Conservation (phyloP, 805 yeast genomes). For the Candida ipomoeae region DNA sequence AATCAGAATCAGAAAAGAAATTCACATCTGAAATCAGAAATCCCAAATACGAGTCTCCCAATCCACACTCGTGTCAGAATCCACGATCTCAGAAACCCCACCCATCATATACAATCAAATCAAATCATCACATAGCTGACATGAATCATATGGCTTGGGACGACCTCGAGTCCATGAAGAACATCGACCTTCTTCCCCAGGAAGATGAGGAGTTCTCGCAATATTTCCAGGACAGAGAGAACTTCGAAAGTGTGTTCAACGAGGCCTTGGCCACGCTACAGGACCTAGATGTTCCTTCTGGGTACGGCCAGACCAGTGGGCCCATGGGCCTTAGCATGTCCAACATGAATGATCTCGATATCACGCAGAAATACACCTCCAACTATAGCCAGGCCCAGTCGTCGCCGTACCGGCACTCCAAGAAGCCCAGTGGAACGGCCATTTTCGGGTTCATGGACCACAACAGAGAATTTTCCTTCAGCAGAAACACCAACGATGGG, state of each 20-base stretch:
- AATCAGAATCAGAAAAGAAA: too few species aligned
- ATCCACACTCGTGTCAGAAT: too few species aligned
- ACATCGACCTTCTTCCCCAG: conserved; percentile 13
- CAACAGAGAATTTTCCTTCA: conserved; percentile 56
- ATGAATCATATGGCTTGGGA: conserved; percentile 29
- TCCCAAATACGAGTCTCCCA: too few species aligned
- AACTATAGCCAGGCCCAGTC: conserved; percentile 14
- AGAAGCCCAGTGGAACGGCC: conserved; percentile 74
- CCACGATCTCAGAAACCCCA: too few species aligned
- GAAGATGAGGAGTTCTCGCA: conserved; percentile 49
- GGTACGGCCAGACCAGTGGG: conserved; percentile 22
- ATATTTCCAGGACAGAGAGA: conserved; percentile 41
- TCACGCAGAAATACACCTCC: conserved; percentile 5
- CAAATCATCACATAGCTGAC: neutral
- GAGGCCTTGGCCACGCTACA: conserved; percentile 53
- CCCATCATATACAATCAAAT: neutral
- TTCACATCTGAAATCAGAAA: too few species aligned
- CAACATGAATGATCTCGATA: neutral
- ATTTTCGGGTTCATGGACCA: conserved; percentile 72
- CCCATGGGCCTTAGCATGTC: conserved; percentile 2
- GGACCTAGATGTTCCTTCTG: conserved; percentile 61
- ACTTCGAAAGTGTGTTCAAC: conserved; percentile 52
- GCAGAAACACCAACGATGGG: conserved; percentile 34
- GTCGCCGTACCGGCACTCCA: conserved; percentile 39
- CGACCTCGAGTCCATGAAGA: conserved; percentile 20